phyloP scores from a whole-genome alignment of 352 stramenopile species.

The Halophytophthora polymorphica region DNA sequence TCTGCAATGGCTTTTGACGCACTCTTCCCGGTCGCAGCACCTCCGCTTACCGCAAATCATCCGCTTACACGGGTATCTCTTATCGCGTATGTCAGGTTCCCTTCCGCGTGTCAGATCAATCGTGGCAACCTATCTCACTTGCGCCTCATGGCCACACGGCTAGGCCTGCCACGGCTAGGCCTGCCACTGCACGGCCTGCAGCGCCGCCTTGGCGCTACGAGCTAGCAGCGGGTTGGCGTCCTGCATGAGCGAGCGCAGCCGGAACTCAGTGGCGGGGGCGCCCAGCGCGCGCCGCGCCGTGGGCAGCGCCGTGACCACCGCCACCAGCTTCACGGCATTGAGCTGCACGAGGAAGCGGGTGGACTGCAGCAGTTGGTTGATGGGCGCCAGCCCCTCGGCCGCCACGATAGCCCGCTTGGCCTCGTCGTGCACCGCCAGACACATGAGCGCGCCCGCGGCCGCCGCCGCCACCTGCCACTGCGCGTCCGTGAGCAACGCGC shows the following conservation, averaged over 20 bases:
- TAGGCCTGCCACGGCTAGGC: too few species aligned
- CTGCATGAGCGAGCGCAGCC: conserved; percentile 38
- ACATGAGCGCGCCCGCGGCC: conserved; percentile 63
- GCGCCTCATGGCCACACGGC: too few species aligned
- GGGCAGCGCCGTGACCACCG: conserved; percentile 56
- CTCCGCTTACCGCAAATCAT: too few species aligned
- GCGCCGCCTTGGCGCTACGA: conserved; percentile 49
- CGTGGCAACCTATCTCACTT: too few species aligned
- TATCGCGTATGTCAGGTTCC: too few species aligned
- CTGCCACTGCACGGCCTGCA: conserved; percentile 60
- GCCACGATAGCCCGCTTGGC: conserved; percentile 63
- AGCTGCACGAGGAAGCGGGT: conserved; percentile 55
- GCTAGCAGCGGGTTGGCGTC: conserved; percentile 52
- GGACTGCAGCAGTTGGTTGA: conserved; percentile 67
- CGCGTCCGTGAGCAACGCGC: conserved; percentile 46
- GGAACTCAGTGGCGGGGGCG: conserved; percentile 45
- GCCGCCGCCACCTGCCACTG: conserved; percentile 53
- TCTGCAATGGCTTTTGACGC: too few species aligned
- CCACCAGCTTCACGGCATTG: conserved; percentile 63
- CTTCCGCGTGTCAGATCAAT: too few species aligned
- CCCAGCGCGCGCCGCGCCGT: conserved; percentile 46
- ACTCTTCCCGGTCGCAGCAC: too few species aligned
- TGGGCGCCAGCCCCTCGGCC: conserved; percentile 34
- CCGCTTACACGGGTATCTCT: too few species aligned
- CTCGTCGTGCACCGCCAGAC: conserved; percentile 58